These are phyloP conservation scores for Neurospora crassa DNA, from an alignment of 2,329 filamentous ascomycete genomes.

Conservation along the genomic window DNA sequence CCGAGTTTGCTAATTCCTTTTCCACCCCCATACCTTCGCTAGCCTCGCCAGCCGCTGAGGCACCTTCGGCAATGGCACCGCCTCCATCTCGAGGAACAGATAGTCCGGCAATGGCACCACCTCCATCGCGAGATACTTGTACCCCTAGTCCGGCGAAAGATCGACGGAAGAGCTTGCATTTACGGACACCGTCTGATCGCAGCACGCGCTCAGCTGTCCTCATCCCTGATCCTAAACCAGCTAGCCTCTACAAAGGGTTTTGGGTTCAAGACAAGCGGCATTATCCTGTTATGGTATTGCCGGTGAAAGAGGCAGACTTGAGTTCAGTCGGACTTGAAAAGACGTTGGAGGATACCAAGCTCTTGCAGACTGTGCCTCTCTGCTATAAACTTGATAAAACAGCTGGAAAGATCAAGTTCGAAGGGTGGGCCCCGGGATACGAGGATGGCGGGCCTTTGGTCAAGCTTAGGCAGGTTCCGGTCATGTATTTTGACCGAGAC, in stretches of 20 bases:
- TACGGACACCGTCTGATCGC: neutral
- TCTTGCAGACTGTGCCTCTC: conserved; percentile 23
- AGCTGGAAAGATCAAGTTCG: conserved; percentile 21
- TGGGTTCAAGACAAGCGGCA: conserved; percentile 19
- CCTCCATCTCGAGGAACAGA: too few species aligned
- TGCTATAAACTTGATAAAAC: conserved; percentile 24
- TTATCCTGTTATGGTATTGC: conserved; percentile 29
- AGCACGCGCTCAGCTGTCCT: neutral
- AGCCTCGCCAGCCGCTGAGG: neutral
- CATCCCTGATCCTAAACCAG: conserved; percentile 21
- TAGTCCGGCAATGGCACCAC: too few species aligned
- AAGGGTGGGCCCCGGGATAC: conserved; percentile 27
- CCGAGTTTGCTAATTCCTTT: neutral
- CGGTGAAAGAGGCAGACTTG: conserved; percentile 22
- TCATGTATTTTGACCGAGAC: conserved; percentile 27
- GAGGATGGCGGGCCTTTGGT: conserved; percentile 26
- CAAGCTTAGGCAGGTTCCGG: conserved; percentile 27
- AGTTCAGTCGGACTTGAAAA: conserved; percentile 20
- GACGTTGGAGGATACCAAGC: conserved; percentile 21
- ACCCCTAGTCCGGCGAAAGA: neutral
- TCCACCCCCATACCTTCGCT: neutral
- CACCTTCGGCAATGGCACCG: neutral
- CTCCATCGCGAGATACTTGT: neutral
- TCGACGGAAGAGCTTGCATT: neutral
- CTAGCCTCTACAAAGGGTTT: conserved; percentile 25